Conservation (phyloP, 1,284 basidiomycete genomes). For the Tilletia horrida region DNA sequence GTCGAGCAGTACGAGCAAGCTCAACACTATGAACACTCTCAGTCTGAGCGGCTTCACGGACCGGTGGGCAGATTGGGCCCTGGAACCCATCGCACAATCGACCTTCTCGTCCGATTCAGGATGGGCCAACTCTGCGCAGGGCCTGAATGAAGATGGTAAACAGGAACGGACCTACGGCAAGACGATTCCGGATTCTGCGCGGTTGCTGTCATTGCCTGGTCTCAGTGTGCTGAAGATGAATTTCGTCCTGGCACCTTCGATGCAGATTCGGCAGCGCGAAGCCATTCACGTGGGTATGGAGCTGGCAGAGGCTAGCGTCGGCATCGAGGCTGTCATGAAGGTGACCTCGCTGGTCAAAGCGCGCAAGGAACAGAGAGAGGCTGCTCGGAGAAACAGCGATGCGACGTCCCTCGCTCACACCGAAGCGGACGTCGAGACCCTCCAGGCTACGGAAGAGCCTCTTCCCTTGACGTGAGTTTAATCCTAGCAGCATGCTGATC, state of each 20-base stretch:
- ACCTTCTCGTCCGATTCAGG: slow-evolving; percentile 38
- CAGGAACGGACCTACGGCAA: not conserved
- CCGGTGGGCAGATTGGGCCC: slow-evolving; percentile 46
- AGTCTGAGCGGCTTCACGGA: slow-evolving; percentile 36
- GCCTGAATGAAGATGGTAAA: not conserved
- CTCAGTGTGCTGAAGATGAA: slow-evolving; percentile 32
- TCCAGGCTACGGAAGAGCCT: not conserved
- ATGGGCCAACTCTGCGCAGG: slow-evolving; percentile 27
- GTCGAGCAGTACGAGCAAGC: slow-evolving; percentile 29
- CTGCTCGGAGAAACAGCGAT: no score
- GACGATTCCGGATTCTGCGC: slow-evolving; percentile 25
- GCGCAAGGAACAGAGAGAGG: slow-evolving; percentile 21
- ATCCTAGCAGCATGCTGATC: not conserved
- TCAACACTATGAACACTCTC: slow-evolving; percentile 26
- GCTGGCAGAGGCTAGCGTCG: slow-evolving; percentile 30
- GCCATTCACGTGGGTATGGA: slow-evolving; percentile 30
- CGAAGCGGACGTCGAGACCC: no score
- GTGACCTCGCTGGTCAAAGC: slow-evolving; percentile 29
- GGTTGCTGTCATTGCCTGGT: slow-evolving; percentile 30
- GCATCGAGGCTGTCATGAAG: slow-evolving; percentile 34
- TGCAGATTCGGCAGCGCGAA: slow-evolving; percentile 29
- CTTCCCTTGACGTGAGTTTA: not conserved
- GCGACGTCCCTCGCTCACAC: no score
- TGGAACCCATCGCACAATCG: slow-evolving; percentile 37
- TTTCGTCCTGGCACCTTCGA: slow-evolving; percentile 32